Evolutionary conservation across 495 filamentous ascomycete genomes (phyloP), one percentile per base, ranked within the genome.

Genomic region (Hypoxylon crocopeplum): DNA sequence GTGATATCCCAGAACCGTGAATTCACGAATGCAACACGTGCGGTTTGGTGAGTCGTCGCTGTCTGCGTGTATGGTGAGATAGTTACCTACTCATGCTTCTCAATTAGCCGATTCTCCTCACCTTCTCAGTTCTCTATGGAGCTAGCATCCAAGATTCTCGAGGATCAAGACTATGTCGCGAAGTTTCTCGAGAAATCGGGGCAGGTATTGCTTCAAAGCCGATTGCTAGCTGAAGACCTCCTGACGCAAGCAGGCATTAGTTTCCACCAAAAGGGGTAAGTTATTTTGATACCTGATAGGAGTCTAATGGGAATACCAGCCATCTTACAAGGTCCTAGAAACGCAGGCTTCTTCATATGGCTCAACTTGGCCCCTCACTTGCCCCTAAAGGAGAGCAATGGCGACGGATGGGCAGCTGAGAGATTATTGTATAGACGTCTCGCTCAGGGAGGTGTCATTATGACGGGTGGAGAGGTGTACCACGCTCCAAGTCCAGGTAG

Each of bases 331-430:
- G 7, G 1, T 8, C 72, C 37, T 48, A 73, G 48, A 57, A 81
- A 84, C 68, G 83, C 82, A 5, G 84, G 75, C 0, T 79, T 88
- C 47, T 88, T 87, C 61, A 59, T 88, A 7, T 87, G 85, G 85
- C 62, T 82, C 1, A 75, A 87, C 69, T 65, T 88, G 22, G 68
- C 30, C 62, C 37, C 72, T 58, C 66, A 59, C 55, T 11, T 72
- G 56, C 39, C 61, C 4, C 5, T 54, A 3, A 38, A 33, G 34
- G 64, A 67, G 12, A 49, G 53, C 4, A 33, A 55, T n/a, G 65
- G 63, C 1, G 60, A 67, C 29, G 63, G 51, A 0, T 69, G 68
- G 68, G 59, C 48, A 13, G 64, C 37, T n/a, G 69, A 74, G 46
- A 48, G 62, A 11, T 56, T 66, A 3, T 51, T 79, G 5, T 77